Evolutionary conservation across 2,329 filamentous ascomycete genomes (phyloP), one percentile per base, ranked within the genome.

Genomic region (Ophiobolus disseminans): DNA sequence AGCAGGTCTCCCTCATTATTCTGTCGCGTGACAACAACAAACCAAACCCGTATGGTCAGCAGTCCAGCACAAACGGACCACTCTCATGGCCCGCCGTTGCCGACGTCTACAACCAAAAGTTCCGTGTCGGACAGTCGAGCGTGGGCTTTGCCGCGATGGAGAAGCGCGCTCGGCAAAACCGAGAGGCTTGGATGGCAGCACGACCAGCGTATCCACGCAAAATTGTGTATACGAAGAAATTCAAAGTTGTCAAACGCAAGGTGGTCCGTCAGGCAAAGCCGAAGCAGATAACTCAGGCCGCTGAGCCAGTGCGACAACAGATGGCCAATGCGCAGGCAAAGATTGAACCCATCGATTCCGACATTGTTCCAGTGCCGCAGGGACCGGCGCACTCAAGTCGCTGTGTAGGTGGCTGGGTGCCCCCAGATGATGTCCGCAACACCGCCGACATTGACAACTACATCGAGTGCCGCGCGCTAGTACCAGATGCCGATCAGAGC

Each of bases 1-100:
- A 52, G 9, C 52, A 60, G 45, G 42, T 52, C 13, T 16, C 37
- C 20, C 58, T 56, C 23, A 40, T 56, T 20, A 56, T 56, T 13
- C 11, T 48, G 5, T 42, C 37, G 5, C 57, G 55, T n/a, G 52
- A 60, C 36, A 54, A 58, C 31, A 45, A 45, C 16, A 40, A 49
- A 19, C 52, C 52, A 8, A 26, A 56, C 34, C 31, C 52, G 11
- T 52, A 45, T 25, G 44, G 52, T 11, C 16, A 23, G 7, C 10
- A n/a, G n/a, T 60, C 57, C 3, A 50, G 28, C 9, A 58, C 49
- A 3, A 6, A 45, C 21, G 46, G 45, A 1, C 48, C 40, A 8
- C 39, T 49, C 5, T 10, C 40, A 21, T 56, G 45, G 46, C 22
- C 35, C 13, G 39, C 17, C 2, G 55, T 58, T 4, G 49, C 48